Evolutionary conservation across 2,329 filamentous ascomycete genomes (phyloP).

Genomic region (Ambrosiella cleistominuta): DNA sequence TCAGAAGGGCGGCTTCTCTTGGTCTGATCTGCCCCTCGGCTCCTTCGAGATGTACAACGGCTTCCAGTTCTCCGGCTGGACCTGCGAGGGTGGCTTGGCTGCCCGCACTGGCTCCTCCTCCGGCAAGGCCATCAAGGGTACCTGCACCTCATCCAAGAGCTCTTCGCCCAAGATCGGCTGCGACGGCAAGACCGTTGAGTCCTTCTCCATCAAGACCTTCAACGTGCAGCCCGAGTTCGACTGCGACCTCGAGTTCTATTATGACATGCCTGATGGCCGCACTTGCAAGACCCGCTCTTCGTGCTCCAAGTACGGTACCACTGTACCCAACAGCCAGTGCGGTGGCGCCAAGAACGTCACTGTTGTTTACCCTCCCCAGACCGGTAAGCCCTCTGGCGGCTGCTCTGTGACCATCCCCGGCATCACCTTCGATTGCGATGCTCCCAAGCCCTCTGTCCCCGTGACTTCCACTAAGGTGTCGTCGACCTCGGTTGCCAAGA

Average conservation of each 20-base stretch:
- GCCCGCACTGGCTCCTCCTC: conserved; percentile 28
- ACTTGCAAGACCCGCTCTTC: conserved; percentile 60
- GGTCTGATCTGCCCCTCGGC: conserved; percentile 43
- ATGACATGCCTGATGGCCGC: conserved; percentile 66
- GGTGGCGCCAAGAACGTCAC: conserved; percentile 74
- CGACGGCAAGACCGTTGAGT: conserved; percentile 26
- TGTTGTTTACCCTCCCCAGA: conserved; percentile 47
- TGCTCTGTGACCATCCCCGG: conserved; percentile 60
- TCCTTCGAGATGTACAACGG: conserved; percentile 48
- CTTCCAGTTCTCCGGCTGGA: conserved; percentile 58
- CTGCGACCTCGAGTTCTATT: conserved; percentile 69
- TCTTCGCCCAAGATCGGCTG: conserved; percentile 42
- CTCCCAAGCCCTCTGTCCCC: conserved; percentile 14
- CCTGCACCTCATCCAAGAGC: conserved; percentile 27
- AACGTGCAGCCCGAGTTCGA: conserved; percentile 59
- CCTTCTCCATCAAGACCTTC: conserved; percentile 62
- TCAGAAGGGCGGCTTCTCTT: conserved; percentile 57
- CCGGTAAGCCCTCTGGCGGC: conserved; percentile 34
- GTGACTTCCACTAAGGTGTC: conserved; percentile 12
- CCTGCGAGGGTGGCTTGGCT: conserved; percentile 43
- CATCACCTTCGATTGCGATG: conserved; percentile 56
- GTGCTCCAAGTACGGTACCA: conserved; percentile 51
- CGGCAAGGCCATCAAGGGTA: conserved; percentile 43
- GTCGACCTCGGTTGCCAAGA: conserved; percentile 14
- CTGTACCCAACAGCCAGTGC: conserved; percentile 71